Conservation (phyloP, 768 basidiomycete species). For the Lactarius quietus region DNA sequence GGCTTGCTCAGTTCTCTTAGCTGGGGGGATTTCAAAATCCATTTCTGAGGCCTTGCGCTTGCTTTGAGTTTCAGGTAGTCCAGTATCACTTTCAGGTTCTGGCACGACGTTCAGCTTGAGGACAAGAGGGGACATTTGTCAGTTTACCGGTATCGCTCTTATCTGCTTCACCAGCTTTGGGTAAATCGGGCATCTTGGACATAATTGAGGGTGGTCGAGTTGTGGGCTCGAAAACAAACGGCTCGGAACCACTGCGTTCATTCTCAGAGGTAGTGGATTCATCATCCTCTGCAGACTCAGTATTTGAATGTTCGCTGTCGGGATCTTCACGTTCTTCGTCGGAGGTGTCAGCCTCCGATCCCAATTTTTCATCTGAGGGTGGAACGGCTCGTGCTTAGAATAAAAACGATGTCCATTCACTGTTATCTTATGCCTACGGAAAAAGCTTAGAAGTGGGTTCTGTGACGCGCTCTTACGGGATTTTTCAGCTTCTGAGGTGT, state of each 20-base stretch:
- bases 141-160: slow-evolving; percentile 22
- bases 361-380: slow-evolving; percentile 23
- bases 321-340: slow-evolving; percentile 27
- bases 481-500: slow-evolving; percentile 8
- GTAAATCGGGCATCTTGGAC: background rate
- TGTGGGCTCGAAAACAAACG: slow-evolving; percentile 3
- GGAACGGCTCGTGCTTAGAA: background rate
- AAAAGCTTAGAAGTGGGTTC: slow-evolving; percentile 30
- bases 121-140: background rate
- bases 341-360: slow-evolving; percentile 23
- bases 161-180: slow-evolving; percentile 3
- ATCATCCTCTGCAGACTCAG: slow-evolving; percentile 15
- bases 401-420: slow-evolving; percentile 3
- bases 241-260: slow-evolving; percentile 5
- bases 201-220: background rate
- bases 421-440: slow-evolving; percentile 26
- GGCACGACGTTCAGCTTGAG: slow-evolving; percentile 4
- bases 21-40: slow-evolving; percentile 13
- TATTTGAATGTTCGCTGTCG: slow-evolving; percentile 22
- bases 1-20: slow-evolving; percentile 10
- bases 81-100: slow-evolving; percentile 34
- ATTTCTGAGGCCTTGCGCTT: slow-evolving; percentile 18
- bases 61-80: slow-evolving; percentile 1
- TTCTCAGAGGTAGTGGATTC: slow-evolving; percentile 10
- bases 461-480: slow-evolving; percentile 15